Percentiles rank a stretch among this genome's conserved stretches.
Conservation (phyloP, 2,329 filamentous ascomycete species). For the Fusarium sp. region DNA sequence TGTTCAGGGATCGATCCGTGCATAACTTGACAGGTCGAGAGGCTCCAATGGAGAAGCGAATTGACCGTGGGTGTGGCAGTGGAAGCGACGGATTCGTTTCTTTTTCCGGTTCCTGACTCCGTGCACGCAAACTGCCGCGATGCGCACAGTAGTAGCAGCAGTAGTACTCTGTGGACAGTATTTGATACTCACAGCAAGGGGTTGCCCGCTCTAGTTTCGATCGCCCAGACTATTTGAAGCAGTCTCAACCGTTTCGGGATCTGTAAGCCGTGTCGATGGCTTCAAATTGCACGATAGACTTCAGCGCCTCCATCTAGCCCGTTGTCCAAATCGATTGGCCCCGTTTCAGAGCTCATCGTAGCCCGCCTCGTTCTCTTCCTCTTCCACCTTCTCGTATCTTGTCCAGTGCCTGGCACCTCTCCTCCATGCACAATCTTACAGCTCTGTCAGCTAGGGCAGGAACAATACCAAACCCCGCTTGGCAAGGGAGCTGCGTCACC, state of each 20-base stretch:
- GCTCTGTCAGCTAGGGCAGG: conserved; percentile 18
- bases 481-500: conserved; percentile 13
- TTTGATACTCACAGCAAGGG: conserved; percentile 15
- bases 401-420: conserved; percentile 8
- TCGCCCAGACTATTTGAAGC: conserved; percentile 5
- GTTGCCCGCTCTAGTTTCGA: conserved; percentile 22
- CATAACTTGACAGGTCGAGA: conserved; percentile 41
- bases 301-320: conserved; percentile 21
- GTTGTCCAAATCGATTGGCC: conserved; percentile 14
- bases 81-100: conserved; percentile 16
- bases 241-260: conserved; percentile 9
- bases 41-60: conserved; percentile 15
- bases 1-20: conserved; percentile 29
- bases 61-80: conserved; percentile 15
- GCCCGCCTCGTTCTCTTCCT: conserved; percentile 16
- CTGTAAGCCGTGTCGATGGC: conserved; percentile 9
- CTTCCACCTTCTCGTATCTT: conserved; percentile 7
- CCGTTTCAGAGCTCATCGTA: conserved; percentile 24
- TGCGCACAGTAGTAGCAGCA: background rate
- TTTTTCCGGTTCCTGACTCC: conserved; percentile 31
- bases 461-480: conserved; percentile 40
- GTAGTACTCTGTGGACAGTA: background rate
- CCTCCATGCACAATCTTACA: conserved; percentile 3
- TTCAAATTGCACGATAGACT: conserved; percentile 23
- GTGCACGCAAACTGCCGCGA: conserved; percentile 32